phyloP scores from a whole-genome alignment of 1,284 basidiomycete genomes.

The Lignosus rhinocerotis region DNA sequence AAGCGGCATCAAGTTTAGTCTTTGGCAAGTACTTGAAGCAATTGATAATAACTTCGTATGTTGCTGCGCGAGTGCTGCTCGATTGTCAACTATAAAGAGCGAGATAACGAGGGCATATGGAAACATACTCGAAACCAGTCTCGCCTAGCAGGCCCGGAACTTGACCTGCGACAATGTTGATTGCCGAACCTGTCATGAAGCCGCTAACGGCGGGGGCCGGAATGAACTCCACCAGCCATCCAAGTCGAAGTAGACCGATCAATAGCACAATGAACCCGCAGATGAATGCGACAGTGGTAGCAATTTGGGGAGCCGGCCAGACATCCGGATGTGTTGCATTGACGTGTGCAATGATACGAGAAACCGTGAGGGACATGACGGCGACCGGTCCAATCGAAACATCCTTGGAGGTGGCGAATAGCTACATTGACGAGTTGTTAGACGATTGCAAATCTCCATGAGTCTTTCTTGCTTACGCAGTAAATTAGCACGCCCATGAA shows the following conservation, averaged over 20 bases:
- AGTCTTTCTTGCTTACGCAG: conserved; percentile 51
- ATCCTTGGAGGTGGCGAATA: conserved; percentile 94
- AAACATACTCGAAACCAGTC: conserved; percentile 72
- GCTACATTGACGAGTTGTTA: conserved; percentile 41
- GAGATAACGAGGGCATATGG: neutral
- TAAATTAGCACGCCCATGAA: conserved; percentile 88
- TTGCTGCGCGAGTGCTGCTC: conserved; percentile 76
- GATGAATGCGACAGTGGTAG: conserved; percentile 84
- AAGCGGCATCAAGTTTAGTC: conserved; percentile 84
- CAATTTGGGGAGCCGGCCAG: conserved; percentile 76
- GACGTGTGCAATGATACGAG: conserved; percentile 77
- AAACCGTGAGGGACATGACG: conserved; percentile 94
- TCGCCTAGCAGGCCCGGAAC: conserved; percentile 87
- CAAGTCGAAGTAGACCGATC: conserved; percentile 89
- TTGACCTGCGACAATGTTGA: conserved; percentile 86
- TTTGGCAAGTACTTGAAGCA: conserved; percentile 81
- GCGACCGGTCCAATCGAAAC: conserved; percentile 96
- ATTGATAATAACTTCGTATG: conserved; percentile 91
- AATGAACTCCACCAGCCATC: conserved; percentile 97
- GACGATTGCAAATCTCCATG: conserved; percentile 23
- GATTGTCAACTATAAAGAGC: neutral
- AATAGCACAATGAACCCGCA: conserved; percentile 93
- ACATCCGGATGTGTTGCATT: conserved; percentile 49
- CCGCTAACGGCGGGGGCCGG: conserved; percentile 90
- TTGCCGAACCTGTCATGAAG: conserved; percentile 90